Conservation (phyloP, 148 eudicot genomes). For the Talinum fruticosum region DNA sequence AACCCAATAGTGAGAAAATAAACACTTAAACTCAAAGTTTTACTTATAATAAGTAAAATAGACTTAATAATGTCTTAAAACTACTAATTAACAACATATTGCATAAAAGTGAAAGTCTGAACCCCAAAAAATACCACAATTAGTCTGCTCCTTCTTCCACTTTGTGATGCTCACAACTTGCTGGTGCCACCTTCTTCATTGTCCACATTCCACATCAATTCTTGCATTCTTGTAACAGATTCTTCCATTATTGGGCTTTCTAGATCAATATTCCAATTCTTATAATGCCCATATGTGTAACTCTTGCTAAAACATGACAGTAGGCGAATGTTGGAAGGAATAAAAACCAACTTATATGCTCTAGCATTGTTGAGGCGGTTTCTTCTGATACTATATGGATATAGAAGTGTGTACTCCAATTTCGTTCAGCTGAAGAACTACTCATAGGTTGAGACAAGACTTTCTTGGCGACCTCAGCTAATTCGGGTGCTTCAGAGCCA, state of each 20-base stretch:
- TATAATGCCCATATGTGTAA: background rate
- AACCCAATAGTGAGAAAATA: no score
- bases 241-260: background rate
- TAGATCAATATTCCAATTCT: background rate
- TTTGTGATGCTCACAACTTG: background rate
- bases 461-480: slow-evolving; percentile 13
- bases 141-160: background rate
- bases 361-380: background rate
- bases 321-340: background rate
- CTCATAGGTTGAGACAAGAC: slow-evolving; percentile 12
- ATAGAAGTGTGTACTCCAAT: slow-evolving; percentile 19
- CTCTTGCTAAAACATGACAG: background rate
- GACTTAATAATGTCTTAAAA: no score
- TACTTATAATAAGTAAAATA: no score
- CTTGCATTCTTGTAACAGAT: background rate
- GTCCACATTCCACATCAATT: background rate
- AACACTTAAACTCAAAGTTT: background rate
- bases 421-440: slow-evolving; percentile 16
- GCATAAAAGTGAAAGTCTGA: background rate
- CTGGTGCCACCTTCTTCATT: background rate
- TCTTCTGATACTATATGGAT: slow-evolving; percentile 13
- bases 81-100: background rate
- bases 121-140: background rate
- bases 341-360: background rate
- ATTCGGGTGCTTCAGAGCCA: slow-evolving; percentile 15